A percentile compares a stretch with the other conserved stretches of the same genome.
These are phyloP conservation scores for Aspergillus sp. DNA, from an alignment of 2,329 filamentous ascomycete genomes.

Conservation along the genomic window DNA sequence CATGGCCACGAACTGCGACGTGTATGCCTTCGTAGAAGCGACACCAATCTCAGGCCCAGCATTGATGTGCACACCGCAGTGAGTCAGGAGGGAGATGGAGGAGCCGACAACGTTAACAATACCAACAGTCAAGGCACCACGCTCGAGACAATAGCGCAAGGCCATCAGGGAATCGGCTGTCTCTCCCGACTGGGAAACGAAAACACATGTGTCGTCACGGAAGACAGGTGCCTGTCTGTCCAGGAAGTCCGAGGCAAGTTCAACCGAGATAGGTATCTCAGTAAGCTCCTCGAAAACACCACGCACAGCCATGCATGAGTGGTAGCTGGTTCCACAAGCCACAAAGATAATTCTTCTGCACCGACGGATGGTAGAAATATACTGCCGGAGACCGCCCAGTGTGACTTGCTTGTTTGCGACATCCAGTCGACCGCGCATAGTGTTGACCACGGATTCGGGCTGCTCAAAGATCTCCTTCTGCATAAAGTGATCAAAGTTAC, in stretches of 20 bases:
- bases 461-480: constrained; percentile 99
- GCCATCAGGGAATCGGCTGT: constrained; percentile 97
- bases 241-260: constrained; percentile 96
- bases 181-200: constrained; percentile 98
- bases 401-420: constrained; percentile 91
- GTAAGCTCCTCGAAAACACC: constrained; percentile 97
- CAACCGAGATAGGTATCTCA: constrained; percentile 95
- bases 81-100: constrained; percentile 96
- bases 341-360: constrained; percentile 99
- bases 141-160: constrained; percentile 95
- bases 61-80: constrained; percentile 99
- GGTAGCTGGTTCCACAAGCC: constrained; percentile 96
- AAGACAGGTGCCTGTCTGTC: constrained; percentile 96
- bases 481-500: constrained; percentile 99
- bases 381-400: constrained; percentile 91
- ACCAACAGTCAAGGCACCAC: constrained; percentile 93
- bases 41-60: constrained; percentile 98
- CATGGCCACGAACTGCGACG: constrained; percentile 99
- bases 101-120: constrained; percentile 99
- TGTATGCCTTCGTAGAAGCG: constrained; percentile 98
- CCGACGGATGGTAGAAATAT: constrained; percentile 93
- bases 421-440: constrained; percentile 98
- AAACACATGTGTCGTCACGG: constrained; percentile 98
- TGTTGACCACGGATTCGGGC: constrained; percentile 98
- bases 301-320: constrained; percentile 99